phyloP scores from a whole-genome alignment of 208 protist genomes.

The Herpetomonas tarakana region DNA sequence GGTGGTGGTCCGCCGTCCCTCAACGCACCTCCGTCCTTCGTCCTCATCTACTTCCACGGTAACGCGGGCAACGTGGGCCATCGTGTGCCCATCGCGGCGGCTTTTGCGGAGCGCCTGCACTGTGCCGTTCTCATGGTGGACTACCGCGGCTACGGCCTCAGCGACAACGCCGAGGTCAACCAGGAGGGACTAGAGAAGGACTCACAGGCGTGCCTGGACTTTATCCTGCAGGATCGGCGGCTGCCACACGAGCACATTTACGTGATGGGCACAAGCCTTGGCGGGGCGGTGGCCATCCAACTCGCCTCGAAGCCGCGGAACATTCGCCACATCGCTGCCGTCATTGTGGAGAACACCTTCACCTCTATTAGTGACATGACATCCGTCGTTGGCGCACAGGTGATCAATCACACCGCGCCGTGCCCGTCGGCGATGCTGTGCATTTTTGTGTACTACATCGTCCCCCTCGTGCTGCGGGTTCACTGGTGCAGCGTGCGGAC shows the following conservation, averaged over 20 bases:
- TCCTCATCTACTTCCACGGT: slow-evolving; percentile 90
- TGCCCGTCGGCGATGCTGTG: slow-evolving; percentile 12
- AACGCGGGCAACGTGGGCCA: slow-evolving; percentile 92
- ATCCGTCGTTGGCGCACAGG: slow-evolving; percentile 20
- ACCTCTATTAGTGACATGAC: slow-evolving; percentile 87
- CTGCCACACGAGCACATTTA: slow-evolving; percentile 74
- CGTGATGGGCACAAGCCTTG: slow-evolving; percentile 88
- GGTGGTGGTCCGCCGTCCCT: neutral
- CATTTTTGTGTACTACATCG: slow-evolving; percentile 70
- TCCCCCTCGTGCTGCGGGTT: slow-evolving; percentile 71
- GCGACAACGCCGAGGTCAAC: slow-evolving; percentile 38
- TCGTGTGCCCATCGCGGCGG: slow-evolving; percentile 60
- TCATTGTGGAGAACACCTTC: slow-evolving; percentile 93
- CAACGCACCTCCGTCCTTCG: slow-evolving; percentile 26
- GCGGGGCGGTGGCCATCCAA: slow-evolving; percentile 84
- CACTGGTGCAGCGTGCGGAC: slow-evolving; percentile 59
- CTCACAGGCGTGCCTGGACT: slow-evolving; percentile 81
- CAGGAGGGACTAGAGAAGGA: slow-evolving; percentile 82
- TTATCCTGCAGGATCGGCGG: slow-evolving; percentile 49
- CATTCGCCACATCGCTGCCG: slow-evolving; percentile 41
- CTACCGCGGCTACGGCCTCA: slow-evolving; percentile 90
- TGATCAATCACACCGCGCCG: slow-evolving; percentile 12
- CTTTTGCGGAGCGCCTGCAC: slow-evolving; percentile 38
- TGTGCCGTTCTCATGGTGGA: slow-evolving; percentile 88
- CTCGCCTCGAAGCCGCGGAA: slow-evolving; percentile 54